Conservation (phyloP, 257 asterid genomes). For the Asclepias syriaca region DNA sequence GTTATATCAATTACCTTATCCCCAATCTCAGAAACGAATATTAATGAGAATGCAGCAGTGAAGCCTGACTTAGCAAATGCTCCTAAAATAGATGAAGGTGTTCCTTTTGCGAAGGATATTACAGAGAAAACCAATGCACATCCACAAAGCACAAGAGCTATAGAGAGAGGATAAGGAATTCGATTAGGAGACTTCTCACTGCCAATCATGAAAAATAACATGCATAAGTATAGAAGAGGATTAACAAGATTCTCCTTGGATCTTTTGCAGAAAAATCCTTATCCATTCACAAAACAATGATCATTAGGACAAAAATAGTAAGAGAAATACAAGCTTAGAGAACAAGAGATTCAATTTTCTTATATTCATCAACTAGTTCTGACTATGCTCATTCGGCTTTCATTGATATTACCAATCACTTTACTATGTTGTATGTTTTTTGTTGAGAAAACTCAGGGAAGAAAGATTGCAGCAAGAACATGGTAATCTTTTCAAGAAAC, state of each 20-base stretch:
- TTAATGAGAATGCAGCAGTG: constrained; percentile 88
- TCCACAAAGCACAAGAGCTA: constrained; percentile 74
- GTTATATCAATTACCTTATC: constrained; percentile 62
- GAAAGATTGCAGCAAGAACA: not conserved
- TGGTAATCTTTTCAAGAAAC: not conserved
- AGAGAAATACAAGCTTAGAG: not conserved
- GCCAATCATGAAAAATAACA: constrained; percentile 36
- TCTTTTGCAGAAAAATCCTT: constrained; percentile 17
- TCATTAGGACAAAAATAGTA: not conserved
- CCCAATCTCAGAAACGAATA: constrained; percentile 91
- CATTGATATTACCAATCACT: not conserved
- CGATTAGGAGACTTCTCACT: constrained; percentile 50
- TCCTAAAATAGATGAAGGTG: constrained; percentile 59
- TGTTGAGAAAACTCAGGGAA: not conserved
- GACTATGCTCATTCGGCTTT: not conserved
- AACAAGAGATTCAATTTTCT: not conserved
- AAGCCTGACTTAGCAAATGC: constrained; percentile 87
- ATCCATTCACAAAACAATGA: not conserved
- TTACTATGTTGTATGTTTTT: not conserved
- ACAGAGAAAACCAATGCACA: constrained; percentile 55
- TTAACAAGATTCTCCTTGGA: constrained; percentile 13
- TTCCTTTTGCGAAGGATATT: constrained; percentile 53
- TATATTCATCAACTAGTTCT: not conserved
- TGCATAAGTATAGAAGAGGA: constrained; percentile 25
- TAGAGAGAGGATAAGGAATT: constrained; percentile 64